Conservation (phyloP, 176 grass and related monocot species). For the Oryza meyeriana region DNA sequence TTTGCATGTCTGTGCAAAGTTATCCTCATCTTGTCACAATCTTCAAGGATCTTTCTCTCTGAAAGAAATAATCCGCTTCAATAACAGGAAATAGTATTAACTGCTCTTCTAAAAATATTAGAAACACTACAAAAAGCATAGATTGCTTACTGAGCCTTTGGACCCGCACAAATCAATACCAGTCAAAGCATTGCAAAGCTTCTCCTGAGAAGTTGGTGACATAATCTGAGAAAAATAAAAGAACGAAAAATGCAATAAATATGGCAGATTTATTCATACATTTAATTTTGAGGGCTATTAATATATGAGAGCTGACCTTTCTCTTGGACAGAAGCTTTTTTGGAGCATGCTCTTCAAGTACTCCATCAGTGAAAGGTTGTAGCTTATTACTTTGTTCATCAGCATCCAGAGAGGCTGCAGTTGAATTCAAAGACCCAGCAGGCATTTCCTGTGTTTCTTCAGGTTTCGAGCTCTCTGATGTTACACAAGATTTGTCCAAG, state of each 20-base stretch:
- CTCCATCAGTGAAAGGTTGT: constrained; percentile 7
- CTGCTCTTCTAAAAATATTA: neutral
- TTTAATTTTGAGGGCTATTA: constrained; percentile 7
- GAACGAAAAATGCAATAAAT: neutral
- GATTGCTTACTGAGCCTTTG: constrained; percentile 46
- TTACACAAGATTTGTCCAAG: constrained; percentile 4
- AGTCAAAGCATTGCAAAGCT: constrained; percentile 51
- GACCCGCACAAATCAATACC: constrained; percentile 48
- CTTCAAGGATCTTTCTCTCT: constrained; percentile 31
- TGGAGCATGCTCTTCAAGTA: constrained; percentile 34
- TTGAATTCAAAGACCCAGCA: constrained; percentile 4
- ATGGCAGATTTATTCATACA: neutral
- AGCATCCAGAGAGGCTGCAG: constrained; percentile 7
- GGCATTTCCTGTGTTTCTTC: constrained; percentile 25
- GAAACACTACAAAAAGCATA: constrained; percentile 3
- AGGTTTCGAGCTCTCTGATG: constrained; percentile 12
- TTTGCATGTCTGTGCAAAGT: no score
- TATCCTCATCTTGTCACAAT: constrained; percentile 28
- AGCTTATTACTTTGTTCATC: constrained; percentile 6
- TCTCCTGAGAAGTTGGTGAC: constrained; percentile 51
- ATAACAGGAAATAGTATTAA: constrained; percentile 17
- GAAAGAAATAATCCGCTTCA: constrained; percentile 12
- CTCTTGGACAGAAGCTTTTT: constrained; percentile 49
- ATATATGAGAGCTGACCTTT: constrained; percentile 35
- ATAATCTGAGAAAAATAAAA: constrained; percentile 48